Base-by-base conservation (phyloP, 805 yeast genomes). In the Hanseniaspora valbyensis region DNA sequence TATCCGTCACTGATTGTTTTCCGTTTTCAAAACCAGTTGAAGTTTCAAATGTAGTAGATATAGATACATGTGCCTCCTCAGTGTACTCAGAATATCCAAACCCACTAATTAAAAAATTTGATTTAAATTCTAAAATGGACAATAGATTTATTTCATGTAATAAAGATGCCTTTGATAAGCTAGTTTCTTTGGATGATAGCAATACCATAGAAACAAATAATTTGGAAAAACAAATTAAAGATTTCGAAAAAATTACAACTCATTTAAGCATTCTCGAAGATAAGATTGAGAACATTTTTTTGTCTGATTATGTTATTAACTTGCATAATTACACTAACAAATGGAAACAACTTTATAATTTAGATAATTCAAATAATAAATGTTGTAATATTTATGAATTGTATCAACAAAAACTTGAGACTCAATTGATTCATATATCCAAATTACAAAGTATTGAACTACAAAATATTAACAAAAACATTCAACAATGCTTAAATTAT, bases 371-470 rank as follows among this genome's bases (percentile, higher is more conserved):
- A 8, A 21, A 25, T 7, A 16, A 29, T 2, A 9, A 26, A 1
- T 21, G 26, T 22, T 7, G 9, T 8, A 44, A 36, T 16, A 44
- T 50, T 16, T 44, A 50, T 50, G 38, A 32, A 16, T 26, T 39
- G 32, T 50, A 50, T 16, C 26, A 43, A 14, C 44, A 50, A 26
- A 50, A 50, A 34, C 7, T 50, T 6, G 33, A 50, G 10, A 9
- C 21, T 2, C 50, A 50, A 21, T 32, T 34, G 6, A 25, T 33
- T 7, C 42, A 44, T 19, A 32, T 40, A 7, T 18, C 30, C 4
- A 29, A 39, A 13, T 32, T 50, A 13, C 37, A 44, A 33, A 40
- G 40, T 16, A 14, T 8, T 7, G 22, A 33, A 4, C 9, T 50
- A 3, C 12, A 44, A 30, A 21, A 24, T 10, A n/a, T 44, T 21